phyloP scores from a whole-genome alignment of 2,329 filamentous ascomycete genomes.

The Acephala macrosclerotiorum region DNA sequence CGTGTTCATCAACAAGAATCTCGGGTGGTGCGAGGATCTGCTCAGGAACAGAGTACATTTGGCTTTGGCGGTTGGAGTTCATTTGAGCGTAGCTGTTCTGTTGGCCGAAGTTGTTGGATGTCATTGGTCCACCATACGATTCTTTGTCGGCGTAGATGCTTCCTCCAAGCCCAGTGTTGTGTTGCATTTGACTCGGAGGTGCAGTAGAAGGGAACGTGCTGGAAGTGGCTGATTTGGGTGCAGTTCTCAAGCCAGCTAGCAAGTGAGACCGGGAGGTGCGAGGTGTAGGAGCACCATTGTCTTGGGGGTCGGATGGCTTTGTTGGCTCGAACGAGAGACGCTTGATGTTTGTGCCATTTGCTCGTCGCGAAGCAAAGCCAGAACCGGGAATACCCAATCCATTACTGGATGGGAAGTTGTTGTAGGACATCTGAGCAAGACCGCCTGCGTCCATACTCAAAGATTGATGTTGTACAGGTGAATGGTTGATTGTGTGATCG shows the following conservation, averaged over 20 bases:
- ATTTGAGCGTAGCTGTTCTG: conserved; percentile 50
- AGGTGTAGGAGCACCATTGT: conserved; percentile 78
- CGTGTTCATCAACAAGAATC: conserved; percentile 74
- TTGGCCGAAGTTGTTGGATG: conserved; percentile 37
- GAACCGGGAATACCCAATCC: conserved; percentile 78
- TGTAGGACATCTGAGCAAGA: conserved; percentile 99
- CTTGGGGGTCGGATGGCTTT: conserved; percentile 72
- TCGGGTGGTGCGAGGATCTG: conserved; percentile 87
- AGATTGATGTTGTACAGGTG: conserved; percentile 39
- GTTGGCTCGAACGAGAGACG: conserved; percentile 80
- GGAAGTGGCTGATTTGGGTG: conserved; percentile 83
- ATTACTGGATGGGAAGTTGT: conserved; percentile 74
- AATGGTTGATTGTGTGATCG: conserved; percentile 12
- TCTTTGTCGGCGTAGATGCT: conserved; percentile 46
- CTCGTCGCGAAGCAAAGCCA: conserved; percentile 82
- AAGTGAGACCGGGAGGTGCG: conserved; percentile 95
- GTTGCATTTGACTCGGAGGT: conserved; percentile 62
- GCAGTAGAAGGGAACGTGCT: conserved; percentile 73
- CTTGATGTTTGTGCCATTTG: conserved; percentile 86
- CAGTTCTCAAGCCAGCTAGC: conserved; percentile 90
- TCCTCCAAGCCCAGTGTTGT: conserved; percentile 38
- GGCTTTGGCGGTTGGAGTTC: conserved; percentile 59
- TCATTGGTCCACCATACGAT: conserved; percentile 44
- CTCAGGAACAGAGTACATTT: conserved; percentile 76
- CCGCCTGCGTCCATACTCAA: conserved; percentile 87